These are phyloP conservation scores for Pleochaeta shiraiana DNA, from an alignment of 2,329 filamentous ascomycete genomes.

Conservation along the genomic window DNA sequence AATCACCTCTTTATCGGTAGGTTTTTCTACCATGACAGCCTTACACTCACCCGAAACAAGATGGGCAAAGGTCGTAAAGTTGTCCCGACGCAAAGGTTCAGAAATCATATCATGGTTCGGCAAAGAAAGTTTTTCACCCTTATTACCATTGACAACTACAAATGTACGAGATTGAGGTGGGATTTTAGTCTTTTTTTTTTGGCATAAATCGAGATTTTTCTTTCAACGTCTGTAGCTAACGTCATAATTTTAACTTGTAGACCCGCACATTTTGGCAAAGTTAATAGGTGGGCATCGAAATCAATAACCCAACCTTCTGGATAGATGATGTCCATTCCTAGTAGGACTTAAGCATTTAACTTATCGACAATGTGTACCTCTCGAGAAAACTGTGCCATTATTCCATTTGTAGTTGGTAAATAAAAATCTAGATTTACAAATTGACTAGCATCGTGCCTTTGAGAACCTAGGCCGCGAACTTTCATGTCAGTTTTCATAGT, in stretches of 20 bases:
- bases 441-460: conserved; percentile 1
- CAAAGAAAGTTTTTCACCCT: neutral
- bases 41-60: neutral
- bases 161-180: neutral
- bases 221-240: neutral
- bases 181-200: neutral
- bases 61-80: neutral
- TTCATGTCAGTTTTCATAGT: neutral
- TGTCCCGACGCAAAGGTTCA: neutral
- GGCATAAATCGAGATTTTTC: neutral
- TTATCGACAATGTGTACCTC: neutral
- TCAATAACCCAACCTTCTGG: neutral
- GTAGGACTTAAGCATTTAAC: neutral
- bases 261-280: neutral
- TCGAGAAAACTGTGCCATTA: neutral
- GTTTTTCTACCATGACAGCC: neutral
- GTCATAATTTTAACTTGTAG: neutral
- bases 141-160: conserved; percentile 1
- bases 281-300: neutral
- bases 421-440: neutral
- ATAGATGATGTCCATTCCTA: neutral
- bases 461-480: neutral
- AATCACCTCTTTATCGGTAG: neutral
- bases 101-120: neutral
- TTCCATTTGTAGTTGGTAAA: neutral